phyloP scores from a whole-genome alignment of 1,284 basidiomycete species.

The Sporisorium iseilematis-ciliati region DNA sequence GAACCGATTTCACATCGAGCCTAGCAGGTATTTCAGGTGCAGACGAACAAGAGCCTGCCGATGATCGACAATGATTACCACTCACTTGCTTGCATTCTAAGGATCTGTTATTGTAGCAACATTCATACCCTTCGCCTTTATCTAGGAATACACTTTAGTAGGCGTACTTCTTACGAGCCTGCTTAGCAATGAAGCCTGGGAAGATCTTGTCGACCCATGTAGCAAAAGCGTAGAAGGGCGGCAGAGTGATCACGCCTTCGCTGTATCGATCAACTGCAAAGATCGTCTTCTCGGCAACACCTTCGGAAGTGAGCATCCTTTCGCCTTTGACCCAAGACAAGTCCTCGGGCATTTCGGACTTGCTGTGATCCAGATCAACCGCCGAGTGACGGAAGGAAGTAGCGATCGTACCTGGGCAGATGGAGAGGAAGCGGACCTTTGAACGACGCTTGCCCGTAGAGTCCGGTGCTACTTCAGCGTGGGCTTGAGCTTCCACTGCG shows the following conservation, averaged over 20 bases:
- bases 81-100: background rate
- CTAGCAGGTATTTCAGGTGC: slow-evolving; percentile 29
- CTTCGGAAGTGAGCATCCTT: slow-evolving; percentile 42
- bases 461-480: slow-evolving; percentile 33
- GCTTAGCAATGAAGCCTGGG: slow-evolving; percentile 28
- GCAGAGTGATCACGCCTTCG: slow-evolving; percentile 47
- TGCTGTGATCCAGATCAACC: slow-evolving; percentile 45
- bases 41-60: slow-evolving; percentile 27
- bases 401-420: slow-evolving; percentile 65
- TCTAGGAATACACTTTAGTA: slow-evolving; percentile 13
- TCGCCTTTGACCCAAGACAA: slow-evolving; percentile 50
- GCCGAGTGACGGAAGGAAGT: slow-evolving; percentile 63
- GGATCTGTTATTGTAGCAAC: too few species aligned
- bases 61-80: slow-evolving; percentile 14
- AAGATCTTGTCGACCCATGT: slow-evolving; percentile 45
- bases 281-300: slow-evolving; percentile 54
- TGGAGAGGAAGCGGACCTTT: slow-evolving; percentile 58
- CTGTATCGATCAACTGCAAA: slow-evolving; percentile 49
- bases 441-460: slow-evolving; percentile 23
- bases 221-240: slow-evolving; percentile 47
- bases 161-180: slow-evolving; percentile 46
- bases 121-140: background rate
- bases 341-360: slow-evolving; percentile 40
- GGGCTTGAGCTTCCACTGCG: slow-evolving; percentile 76
- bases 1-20: slow-evolving; percentile 22